Conservation (phyloP, 352 stramenopile genomes). For the Globisporangium nunn region DNA sequence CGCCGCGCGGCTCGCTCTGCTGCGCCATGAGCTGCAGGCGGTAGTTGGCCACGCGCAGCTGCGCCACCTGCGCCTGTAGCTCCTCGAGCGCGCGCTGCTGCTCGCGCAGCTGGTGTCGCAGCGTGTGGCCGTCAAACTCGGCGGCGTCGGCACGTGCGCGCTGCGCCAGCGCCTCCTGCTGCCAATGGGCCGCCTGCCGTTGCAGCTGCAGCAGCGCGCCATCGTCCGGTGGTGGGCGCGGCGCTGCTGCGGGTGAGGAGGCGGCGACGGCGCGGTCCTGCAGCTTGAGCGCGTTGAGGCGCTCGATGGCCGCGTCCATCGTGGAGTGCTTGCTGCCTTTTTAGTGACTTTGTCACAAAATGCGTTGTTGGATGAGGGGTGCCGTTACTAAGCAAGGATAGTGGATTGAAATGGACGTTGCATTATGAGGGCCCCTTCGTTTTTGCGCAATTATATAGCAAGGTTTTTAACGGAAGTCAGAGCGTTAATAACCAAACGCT, state of each 20-base stretch:
- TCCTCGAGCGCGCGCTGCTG: constrained; percentile 65
- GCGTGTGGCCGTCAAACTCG: constrained; percentile 49
- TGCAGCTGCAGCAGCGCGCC: constrained; percentile 32
- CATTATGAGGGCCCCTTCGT: too few relatives aligned
- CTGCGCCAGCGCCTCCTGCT: constrained; percentile 45
- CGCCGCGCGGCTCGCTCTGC: constrained; percentile 42
- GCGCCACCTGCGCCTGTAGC: constrained; percentile 62
- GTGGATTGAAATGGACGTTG: too few relatives aligned
- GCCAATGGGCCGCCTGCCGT: constrained; percentile 31
- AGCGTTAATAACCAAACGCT: too few relatives aligned
- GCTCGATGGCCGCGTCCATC: constrained; percentile 65
- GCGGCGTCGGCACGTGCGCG: constrained; percentile 31
- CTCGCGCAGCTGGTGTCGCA: constrained; percentile 43
- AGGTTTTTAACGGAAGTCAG: too few relatives aligned
- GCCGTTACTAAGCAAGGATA: too few relatives aligned
- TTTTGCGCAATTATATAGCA: too few relatives aligned
- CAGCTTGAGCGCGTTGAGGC: constrained; percentile 64
- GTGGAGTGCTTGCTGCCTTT: background rate
- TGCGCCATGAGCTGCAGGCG: constrained; percentile 67
- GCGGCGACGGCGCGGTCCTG: constrained; percentile 23
- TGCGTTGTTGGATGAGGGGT: too few relatives aligned
- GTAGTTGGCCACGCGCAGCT: constrained; percentile 62
- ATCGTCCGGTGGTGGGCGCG: constrained; percentile 21
- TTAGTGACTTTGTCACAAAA: background rate
- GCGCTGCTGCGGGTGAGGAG: background rate